These are phyloP conservation scores for Funneliformis geosporum DNA, from an alignment of 192 early-diverging fungal genomes.

Conservation along the genomic window DNA sequence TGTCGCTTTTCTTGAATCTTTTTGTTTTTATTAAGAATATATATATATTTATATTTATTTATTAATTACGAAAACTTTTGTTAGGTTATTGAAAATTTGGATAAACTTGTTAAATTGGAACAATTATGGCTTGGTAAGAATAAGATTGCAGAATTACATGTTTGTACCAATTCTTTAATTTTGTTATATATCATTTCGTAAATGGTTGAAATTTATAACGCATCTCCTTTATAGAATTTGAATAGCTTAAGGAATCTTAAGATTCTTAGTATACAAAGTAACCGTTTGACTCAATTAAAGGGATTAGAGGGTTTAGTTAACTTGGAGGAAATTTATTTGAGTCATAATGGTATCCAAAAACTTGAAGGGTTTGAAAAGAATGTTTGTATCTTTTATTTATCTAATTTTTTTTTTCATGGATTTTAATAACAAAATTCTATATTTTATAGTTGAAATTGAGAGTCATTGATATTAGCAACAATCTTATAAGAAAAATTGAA, in stretches of 20 bases:
- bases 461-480: slow-evolving; percentile 84
- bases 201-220: not conserved
- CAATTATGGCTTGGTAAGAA: slow-evolving; percentile 98
- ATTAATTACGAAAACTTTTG: too few species aligned
- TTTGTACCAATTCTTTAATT: slow-evolving; percentile 28
- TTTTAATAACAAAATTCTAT: not conserved
- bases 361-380: slow-evolving; percentile 84
- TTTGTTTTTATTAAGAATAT: too few species aligned
- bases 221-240: slow-evolving; percentile 52
- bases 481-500: slow-evolving; percentile 72
- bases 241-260: slow-evolving; percentile 62
- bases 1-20: not conserved
- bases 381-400: slow-evolving; percentile 36
- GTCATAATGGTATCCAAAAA: slow-evolving; percentile 83
- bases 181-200: slow-evolving; percentile 1
- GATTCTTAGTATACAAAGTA: slow-evolving; percentile 82
- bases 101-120: slow-evolving; percentile 75
- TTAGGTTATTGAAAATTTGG: slow-evolving; percentile 80
- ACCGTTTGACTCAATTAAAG: slow-evolving; percentile 77
- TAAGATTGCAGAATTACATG: slow-evolving; percentile 85
- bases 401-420: not conserved
- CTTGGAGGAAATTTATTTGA: slow-evolving; percentile 90
- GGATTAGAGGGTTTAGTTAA: slow-evolving; percentile 66
- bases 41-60: too few species aligned
- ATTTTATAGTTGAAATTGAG: slow-evolving; percentile 17